A percentile compares a stretch with the other conserved stretches of the same genome.
phyloP scores from a whole-genome alignment of 768 basidiomycete genomes.

The Ramaria sp. region DNA sequence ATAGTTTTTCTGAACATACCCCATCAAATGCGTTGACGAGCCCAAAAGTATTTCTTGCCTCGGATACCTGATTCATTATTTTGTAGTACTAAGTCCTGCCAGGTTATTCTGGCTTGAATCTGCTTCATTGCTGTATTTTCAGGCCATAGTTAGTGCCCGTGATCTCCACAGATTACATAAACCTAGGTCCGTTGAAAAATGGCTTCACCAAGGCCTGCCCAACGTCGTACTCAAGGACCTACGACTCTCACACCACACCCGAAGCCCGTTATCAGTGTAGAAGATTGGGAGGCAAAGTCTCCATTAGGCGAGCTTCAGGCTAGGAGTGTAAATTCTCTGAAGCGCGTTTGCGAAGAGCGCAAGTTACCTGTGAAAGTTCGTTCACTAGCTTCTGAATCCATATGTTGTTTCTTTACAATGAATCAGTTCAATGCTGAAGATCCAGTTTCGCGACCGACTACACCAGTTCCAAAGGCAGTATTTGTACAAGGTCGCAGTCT shows the following conservation, averaged over 20 bases:
- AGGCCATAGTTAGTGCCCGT: no score
- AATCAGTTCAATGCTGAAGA: slow-evolving; percentile 30
- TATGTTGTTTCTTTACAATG: neutral
- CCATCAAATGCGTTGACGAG: neutral
- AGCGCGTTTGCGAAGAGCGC: slow-evolving; percentile 45
- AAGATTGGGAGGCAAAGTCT: slow-evolving; percentile 86
- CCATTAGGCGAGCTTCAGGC: slow-evolving; percentile 62
- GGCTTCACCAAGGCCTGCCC: neutral
- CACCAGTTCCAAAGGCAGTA: slow-evolving; percentile 22
- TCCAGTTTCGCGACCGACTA: slow-evolving; percentile 36
- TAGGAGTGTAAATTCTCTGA: slow-evolving; percentile 52
- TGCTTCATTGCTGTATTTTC: no score
- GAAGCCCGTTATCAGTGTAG: slow-evolving; percentile 49
- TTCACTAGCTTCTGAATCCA: neutral
- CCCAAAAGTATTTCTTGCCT: no score
- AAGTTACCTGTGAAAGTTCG: slow-evolving; percentile 71
- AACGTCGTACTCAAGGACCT: neutral
- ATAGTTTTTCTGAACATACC: neutral
- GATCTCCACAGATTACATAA: no score
- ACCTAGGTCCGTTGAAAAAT: neutral
- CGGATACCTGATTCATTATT: neutral
- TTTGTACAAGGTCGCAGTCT: slow-evolving; percentile 1
- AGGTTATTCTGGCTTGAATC: no score
- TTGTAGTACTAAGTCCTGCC: neutral
- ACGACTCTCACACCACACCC: slow-evolving; percentile 16